Base-by-base conservation (phyloP, 257 asterid species). In the Primulina tabacum region DNA sequence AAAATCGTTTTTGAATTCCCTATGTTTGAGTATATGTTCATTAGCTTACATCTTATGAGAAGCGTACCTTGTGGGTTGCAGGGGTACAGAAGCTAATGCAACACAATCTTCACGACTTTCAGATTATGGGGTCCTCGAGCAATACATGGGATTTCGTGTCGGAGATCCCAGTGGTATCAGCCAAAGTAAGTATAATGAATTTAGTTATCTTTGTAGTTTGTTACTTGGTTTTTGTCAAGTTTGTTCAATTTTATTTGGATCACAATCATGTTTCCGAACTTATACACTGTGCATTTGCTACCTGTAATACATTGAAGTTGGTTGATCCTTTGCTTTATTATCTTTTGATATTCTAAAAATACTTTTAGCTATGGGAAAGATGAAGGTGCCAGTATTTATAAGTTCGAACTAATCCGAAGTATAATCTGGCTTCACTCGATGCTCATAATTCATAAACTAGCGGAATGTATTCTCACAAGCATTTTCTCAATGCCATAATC, bases 111-210 rank as follows among this genome's bases (percentile, higher is more conserved):
- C 96, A 58, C 89, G 80, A 70, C 68, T 80, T 61, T 68, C 89
- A 26, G 90, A 89, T 71, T 93, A 74, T 74, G 97, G 95, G 71
- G 90, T 82, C 60, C 92, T 90, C 12, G 99, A 90, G 75, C 99
- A 90, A 77, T 93, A 87, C 83, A 93, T 93, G 29, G 96, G 97
- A 63, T 89, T 80, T 68, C 95, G 84, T 40, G 61, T 84, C 61
- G 90, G 87, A 64, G 93, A 90, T 71, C 73, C 90, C 75, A 69
- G 88, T 81, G 81, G 83, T 77, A 77, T 62, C 40, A 75, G 64
- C 65, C 82, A 75, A 69, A 80, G 97, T 92, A 81, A 63, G 87
- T 72, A 24, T 26, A 6, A 30, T 8, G 43, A 29, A 17, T 72
- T 47, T 62, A 69, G 59, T 64, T 69, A 18, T 60, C 11, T 62